Conservation (phyloP, 345 rosid species). For the Turnera subulata region DNA sequence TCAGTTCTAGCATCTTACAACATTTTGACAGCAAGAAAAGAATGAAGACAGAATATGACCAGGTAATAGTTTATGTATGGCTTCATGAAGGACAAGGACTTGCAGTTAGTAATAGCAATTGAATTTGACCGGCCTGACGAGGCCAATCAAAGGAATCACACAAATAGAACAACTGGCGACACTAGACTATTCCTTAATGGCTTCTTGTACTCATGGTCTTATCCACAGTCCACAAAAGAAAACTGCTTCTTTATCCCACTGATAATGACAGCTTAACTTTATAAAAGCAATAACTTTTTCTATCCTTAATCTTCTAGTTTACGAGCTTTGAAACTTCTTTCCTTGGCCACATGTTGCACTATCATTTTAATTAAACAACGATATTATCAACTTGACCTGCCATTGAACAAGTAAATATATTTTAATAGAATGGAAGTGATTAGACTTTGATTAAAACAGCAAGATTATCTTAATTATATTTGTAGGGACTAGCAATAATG, state of each 20-base stretch:
- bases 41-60: not conserved
- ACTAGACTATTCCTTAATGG: constrained; percentile 10
- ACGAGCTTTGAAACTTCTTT: constrained; percentile 5
- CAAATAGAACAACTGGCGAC: constrained; percentile 6
- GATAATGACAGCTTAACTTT: constrained; percentile 22
- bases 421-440: constrained; percentile 34
- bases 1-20: not conserved
- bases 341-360: constrained; percentile 13
- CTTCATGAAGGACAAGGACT: not conserved
- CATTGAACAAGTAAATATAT: constrained; percentile 18
- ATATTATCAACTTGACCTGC: constrained; percentile 23
- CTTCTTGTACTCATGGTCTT: constrained; percentile 14
- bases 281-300: constrained; percentile 17
- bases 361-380: constrained; percentile 20
- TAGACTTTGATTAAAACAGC: constrained; percentile 33
- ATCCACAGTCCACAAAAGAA: constrained; percentile 17
- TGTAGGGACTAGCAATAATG: constrained; percentile 19
- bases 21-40: not conserved
- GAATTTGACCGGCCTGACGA: constrained; percentile 11
- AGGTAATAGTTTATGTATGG: constrained; percentile 12
- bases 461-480: constrained; percentile 21
- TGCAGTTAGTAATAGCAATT: constrained; percentile 8
- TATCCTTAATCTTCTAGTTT: constrained; percentile 13
- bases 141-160: constrained; percentile 5
- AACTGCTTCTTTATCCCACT: constrained; percentile 18